phyloP scores from a whole-genome alignment of 257 asterid species.

The Solanum ahanhuiri region DNA sequence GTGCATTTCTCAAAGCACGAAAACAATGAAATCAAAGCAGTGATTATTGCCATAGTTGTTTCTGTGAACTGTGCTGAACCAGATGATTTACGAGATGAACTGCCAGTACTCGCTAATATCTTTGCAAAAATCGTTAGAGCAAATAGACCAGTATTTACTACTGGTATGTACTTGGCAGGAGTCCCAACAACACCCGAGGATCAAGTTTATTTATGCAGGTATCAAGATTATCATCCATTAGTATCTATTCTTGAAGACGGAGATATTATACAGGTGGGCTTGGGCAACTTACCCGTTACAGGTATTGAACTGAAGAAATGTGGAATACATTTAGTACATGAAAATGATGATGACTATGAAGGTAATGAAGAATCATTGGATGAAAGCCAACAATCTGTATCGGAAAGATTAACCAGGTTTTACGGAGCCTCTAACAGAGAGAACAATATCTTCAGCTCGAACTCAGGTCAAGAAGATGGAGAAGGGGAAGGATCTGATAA shows the following conservation, averaged over 20 bases:
- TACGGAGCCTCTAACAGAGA: background rate
- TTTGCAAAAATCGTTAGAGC: conserved; percentile 14
- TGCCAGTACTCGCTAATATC: conserved; percentile 13
- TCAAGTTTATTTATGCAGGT: conserved; percentile 20
- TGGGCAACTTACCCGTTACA: background rate
- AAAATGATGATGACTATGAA: conserved; percentile 22
- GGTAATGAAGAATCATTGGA: conserved; percentile 14
- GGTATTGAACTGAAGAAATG: conserved; percentile 16
- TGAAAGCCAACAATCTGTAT: conserved; percentile 10
- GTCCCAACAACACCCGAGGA: conserved; percentile 14
- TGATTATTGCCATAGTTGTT: conserved; percentile 13
- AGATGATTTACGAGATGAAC: conserved; percentile 6
- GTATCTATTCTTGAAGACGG: conserved; percentile 11
- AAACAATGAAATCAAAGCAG: conserved; percentile 14
- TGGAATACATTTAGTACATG: conserved; percentile 17
- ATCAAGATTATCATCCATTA: conserved; percentile 7
- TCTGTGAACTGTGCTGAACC: conserved; percentile 11
- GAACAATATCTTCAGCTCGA: background rate
- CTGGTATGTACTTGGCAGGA: conserved; percentile 7
- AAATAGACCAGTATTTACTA: background rate
- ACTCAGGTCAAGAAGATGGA: background rate
- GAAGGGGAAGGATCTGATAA: background rate
- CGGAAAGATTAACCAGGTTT: conserved; percentile 10
- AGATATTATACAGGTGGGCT: conserved; percentile 10
- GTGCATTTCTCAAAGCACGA: conserved; percentile 3